A percentile compares a stretch with the other conserved stretches of the same genome.
phyloP scores from a whole-genome alignment of 2,329 filamentous ascomycete genomes.

The Ophiostoma piceae region DNA sequence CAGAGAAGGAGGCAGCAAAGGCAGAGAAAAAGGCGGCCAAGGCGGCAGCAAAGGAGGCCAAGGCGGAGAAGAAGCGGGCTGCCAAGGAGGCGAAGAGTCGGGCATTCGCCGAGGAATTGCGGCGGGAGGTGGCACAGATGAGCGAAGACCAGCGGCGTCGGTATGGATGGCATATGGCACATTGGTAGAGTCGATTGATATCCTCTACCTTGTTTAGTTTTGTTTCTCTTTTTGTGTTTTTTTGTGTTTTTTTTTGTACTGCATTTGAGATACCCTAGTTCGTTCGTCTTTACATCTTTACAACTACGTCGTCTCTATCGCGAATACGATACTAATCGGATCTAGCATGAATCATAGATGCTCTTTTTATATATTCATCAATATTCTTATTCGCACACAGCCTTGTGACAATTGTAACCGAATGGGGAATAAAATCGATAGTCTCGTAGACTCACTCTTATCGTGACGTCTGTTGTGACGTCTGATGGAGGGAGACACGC shows the following conservation, averaged over 20 bases:
- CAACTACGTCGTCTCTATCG: background rate
- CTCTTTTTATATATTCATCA: background rate
- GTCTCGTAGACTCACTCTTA: background rate
- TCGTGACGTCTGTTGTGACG: too few species aligned
- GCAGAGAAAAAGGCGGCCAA: background rate
- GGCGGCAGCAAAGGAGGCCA: background rate
- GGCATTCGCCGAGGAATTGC: too few species aligned
- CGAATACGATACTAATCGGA: background rate
- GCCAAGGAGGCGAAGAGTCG: too few species aligned
- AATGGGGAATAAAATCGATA: background rate
- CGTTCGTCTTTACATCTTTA: too few species aligned
- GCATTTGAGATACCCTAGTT: too few species aligned
- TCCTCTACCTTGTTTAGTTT: too few species aligned
- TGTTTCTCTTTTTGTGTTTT: background rate
- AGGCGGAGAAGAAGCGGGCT: background rate
- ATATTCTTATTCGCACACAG: background rate
- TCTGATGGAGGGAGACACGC: too few species aligned
- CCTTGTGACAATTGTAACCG: background rate
- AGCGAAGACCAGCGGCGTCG: too few species aligned
- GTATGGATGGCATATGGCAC: too few species aligned
- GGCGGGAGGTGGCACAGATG: too few species aligned
- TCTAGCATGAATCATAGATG: constrained; percentile 10
- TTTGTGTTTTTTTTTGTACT: background rate
- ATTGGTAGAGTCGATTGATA: too few species aligned
- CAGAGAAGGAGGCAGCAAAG: background rate